These are phyloP conservation scores for Toxoplasma gondii DNA, from an alignment of 169 alveolate genomes.

Conservation along the genomic window DNA sequence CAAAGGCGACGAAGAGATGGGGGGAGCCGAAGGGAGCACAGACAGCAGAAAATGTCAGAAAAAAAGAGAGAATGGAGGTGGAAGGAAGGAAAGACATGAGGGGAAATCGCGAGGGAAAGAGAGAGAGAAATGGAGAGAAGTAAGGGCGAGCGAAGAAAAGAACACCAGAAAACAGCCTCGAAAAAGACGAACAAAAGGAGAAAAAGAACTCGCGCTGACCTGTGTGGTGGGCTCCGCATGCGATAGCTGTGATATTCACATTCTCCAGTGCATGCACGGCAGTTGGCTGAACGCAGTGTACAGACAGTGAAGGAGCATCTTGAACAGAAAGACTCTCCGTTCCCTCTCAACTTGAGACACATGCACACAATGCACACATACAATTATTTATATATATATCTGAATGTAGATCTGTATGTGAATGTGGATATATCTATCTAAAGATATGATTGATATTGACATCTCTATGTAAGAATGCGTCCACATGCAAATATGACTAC, in stretches of 20 bases:
- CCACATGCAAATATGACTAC: neutral
- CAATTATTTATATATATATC: too few relatives aligned
- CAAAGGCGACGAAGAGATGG: neutral
- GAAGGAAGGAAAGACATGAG: too few relatives aligned
- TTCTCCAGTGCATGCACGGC: constrained; percentile 24
- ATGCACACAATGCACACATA: too few relatives aligned
- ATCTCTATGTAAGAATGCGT: neutral
- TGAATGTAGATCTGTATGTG: too few relatives aligned
- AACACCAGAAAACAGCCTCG: neutral
- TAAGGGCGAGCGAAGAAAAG: neutral
- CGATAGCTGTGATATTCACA: neutral
- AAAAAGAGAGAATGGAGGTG: neutral
- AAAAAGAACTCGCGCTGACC: too few relatives aligned
- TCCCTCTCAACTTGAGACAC: neutral
- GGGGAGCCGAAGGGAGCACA: neutral
- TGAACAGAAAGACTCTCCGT: neutral
- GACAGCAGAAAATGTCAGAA: neutral
- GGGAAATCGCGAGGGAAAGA: too few relatives aligned
- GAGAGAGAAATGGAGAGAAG: neutral
- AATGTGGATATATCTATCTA: too few relatives aligned
- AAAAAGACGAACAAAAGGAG: neutral
- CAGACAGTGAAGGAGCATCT: neutral
- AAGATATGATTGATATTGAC: too few relatives aligned
- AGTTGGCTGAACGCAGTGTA: neutral
- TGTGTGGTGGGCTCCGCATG: constrained; percentile 51